phyloP scores from a whole-genome alignment of 495 filamentous ascomycete genomes.

The Xylaria flabelliformis region DNA sequence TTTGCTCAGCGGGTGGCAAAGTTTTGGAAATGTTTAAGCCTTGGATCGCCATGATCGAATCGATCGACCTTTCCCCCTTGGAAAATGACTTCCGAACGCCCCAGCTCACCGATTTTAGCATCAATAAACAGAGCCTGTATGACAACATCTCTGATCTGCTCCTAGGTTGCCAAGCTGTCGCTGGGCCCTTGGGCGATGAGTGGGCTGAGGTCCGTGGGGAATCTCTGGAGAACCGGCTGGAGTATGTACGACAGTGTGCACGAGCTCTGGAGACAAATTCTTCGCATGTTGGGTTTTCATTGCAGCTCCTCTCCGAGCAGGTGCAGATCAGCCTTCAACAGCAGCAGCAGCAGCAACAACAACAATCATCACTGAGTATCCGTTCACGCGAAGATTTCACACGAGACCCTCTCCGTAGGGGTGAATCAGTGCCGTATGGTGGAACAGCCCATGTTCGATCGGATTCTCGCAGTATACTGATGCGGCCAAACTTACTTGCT shows the following conservation, averaged over 20 bases:
- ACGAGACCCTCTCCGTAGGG: constrained; percentile 49
- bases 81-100: constrained; percentile 80
- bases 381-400: constrained; percentile 48
- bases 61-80: constrained; percentile 79
- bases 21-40: constrained; percentile 86
- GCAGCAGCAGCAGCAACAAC: constrained; percentile 21
- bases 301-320: constrained; percentile 85
- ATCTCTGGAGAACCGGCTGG: constrained; percentile 86
- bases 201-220: constrained; percentile 92
- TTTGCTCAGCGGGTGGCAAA: constrained; percentile 75
- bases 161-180: constrained; percentile 82
- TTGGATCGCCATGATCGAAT: constrained; percentile 86
- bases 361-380: constrained; percentile 38
- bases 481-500: constrained; percentile 52
- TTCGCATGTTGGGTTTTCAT: constrained; percentile 84
- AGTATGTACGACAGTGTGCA: constrained; percentile 73
- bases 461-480: constrained; percentile 49
- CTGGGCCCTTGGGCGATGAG: constrained; percentile 89
- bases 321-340: constrained; percentile 59
- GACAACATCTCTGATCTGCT: constrained; percentile 91
- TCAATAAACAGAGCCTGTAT: constrained; percentile 90
- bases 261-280: constrained; percentile 84
- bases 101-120: constrained; percentile 83
- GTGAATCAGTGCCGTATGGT: constrained; percentile 51
- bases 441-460: constrained; percentile 50